Evolutionary conservation across 192 early-diverging fungal genomes (phyloP), one percentile per base, ranked within the genome.

Genomic region (Coemansia sp.): DNA sequence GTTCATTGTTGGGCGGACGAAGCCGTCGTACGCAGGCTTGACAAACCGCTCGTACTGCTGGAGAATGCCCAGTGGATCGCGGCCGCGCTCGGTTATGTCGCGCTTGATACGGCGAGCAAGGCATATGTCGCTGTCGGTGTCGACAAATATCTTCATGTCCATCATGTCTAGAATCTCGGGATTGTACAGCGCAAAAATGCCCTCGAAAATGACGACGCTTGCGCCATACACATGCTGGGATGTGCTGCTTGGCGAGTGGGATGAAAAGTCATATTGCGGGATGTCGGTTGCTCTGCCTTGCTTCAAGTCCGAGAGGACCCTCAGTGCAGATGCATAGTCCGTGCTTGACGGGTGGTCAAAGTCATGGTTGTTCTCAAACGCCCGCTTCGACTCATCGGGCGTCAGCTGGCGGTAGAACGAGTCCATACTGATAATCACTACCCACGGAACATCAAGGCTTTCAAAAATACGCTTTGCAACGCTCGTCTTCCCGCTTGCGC

Each of bases 111-210:
- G 83, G 56, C 95, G 84, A 3, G 90, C 92, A 45, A 98, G 79
- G 30, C 95, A 90, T 53, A 98, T 88, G 67, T 98, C 96, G 31
- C 89, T 86, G 72, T 98, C 96, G 0, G 95, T 94, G 64, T 97
- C 95, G 4, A 98, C 94, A 91, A 95, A 96, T 1, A 96, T 89
- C 84, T 87, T 91, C 37, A 92, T 68, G 72, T 93, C 91, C 93
- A 95, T 91, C 73, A 95, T 75, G 31, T 89, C 84, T 15, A 91
- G 81, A 25, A 98, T 87, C 34, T 74, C 82, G 30, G 88, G 85
- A 68, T 95, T 93, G 70, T 94, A 94, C 31, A 98, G 77, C 8
- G 94, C 96, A 87, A 98, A 97, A 63, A 98, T 98, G 48, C 96
- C 96, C 71, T 98, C 96, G 77, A 98, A 97, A 46, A 97, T 94